Evolutionary conservation across 208 protist genomes (phyloP), one percentile per base, ranked within the genome.

Genomic region (Leishmania martiniquensis): DNA sequence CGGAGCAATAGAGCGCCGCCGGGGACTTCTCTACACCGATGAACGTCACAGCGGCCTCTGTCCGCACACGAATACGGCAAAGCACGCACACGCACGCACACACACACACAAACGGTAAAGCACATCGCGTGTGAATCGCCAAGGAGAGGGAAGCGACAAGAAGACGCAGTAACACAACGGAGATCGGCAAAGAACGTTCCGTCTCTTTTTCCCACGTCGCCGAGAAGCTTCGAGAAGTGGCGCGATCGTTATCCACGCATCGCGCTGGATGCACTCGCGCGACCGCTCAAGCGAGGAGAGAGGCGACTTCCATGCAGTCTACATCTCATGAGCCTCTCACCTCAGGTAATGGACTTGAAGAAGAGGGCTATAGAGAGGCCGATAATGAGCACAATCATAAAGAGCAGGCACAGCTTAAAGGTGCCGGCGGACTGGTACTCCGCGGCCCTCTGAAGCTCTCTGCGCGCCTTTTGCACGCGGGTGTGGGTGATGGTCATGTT

Each of bases 401-500:
- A 95, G 4, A 98, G 80, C 3, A 99, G 79, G 72, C 91, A 97
- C 54, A 98, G 80, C 91, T 98, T 98, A 76, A 98, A 98, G 4
- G 85, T 89, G 10, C 93, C 93, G 22, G 95, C 96, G 34, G 91
- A 90, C 74, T 97, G 91, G 76, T 98, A 97, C 72, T 98, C 82
- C 10, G 95, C 94, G 25, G 96, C 96, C 71, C 97, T 94, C 72
- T 95, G 73, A 54, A 98, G 84, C 79, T 99, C 95, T 57, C 67
- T 77, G 10, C 88, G 87, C 2, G 85, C 96, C 75, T 91, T 93
- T 68, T 95, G 86, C 22, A 98, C 90, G 22, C 93, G 87, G 0
- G 87, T 93, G 69, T 95, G 89, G 15, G 96, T 97, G 44, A 98
- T 78, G 47, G 89, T 96, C 90, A 99, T 98, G 90, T 99, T 99